phyloP scores from a whole-genome alignment of 73 alveolate species.

The Paramecium caudatum region DNA sequence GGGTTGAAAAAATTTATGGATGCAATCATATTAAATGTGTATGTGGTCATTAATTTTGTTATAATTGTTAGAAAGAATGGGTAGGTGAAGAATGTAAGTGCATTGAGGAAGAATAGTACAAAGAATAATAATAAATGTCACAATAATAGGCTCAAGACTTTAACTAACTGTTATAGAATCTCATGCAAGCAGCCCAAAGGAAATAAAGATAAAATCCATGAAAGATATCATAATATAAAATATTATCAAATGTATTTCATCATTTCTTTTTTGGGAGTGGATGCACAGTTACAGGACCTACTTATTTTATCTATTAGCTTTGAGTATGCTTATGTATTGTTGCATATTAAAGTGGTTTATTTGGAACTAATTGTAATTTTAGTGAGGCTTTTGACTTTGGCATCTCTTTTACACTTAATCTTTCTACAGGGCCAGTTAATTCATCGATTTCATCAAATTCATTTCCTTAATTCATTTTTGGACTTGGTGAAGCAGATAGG shows the following conservation, averaged over 20 bases:
- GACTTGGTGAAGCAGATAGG: constrained; percentile 51
- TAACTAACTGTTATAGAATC: too few relatives aligned
- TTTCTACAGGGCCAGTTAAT: background rate
- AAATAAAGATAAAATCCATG: too few relatives aligned
- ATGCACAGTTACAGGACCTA: background rate
- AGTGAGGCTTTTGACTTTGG: background rate
- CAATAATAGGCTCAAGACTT: too few relatives aligned
- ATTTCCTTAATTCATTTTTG: background rate
- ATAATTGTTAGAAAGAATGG: background rate
- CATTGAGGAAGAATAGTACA: too few relatives aligned
- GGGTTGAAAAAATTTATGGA: constrained; percentile 17
- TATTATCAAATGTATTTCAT: too few relatives aligned
- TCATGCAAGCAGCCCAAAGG: too few relatives aligned
- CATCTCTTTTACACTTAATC: constrained; percentile 10
- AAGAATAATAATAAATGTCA: too few relatives aligned
- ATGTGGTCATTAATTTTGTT: constrained; percentile 16
- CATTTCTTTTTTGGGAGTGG: background rate
- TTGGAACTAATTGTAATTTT: constrained; percentile 2
- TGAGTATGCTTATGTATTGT: background rate
- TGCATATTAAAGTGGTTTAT: background rate
- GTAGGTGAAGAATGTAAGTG: background rate
- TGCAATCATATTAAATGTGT: background rate
- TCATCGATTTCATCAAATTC: constrained; percentile 50
- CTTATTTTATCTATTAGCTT: background rate
- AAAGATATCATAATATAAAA: too few relatives aligned